Evolutionary conservation across 1,139 yeast genomes (phyloP).

Genomic region (Debaryomyces coudertii): DNA sequence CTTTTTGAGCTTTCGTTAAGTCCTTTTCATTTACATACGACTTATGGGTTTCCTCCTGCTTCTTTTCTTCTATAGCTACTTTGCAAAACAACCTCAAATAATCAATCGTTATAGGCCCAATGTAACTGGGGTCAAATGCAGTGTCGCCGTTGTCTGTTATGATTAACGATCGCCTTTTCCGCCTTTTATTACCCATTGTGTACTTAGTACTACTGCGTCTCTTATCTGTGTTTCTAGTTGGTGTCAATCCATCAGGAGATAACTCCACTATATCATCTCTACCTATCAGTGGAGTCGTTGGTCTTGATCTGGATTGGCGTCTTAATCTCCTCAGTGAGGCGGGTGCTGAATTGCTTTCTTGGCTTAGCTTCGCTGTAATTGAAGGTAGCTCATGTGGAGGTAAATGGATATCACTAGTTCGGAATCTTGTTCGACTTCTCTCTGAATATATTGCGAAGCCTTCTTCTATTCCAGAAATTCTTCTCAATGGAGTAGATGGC

Average conservation of each 20-base stretch:
- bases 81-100: conserved; percentile 41
- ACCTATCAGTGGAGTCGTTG: conserved; percentile 13
- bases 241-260: conserved; percentile 13
- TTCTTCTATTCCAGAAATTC: conserved; percentile 8
- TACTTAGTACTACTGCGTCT: conserved; percentile 17
- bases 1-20: background rate
- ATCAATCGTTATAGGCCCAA: conserved; percentile 45
- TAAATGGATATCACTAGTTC: conserved; percentile 19
- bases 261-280: background rate
- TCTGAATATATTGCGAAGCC: background rate
- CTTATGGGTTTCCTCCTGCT: conserved; percentile 15
- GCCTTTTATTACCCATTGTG: conserved; percentile 16
- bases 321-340: conserved; percentile 14
- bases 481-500: conserved; percentile 34
- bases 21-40: background rate
- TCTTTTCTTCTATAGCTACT: conserved; percentile 30
- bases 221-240: conserved; percentile 13
- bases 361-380: conserved; percentile 23
- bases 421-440: conserved; percentile 3
- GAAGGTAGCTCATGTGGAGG: conserved; percentile 34
- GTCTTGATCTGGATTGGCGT: conserved; percentile 15
- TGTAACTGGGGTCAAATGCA: conserved; percentile 34
- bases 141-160: conserved; percentile 27
- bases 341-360: conserved; percentile 15
- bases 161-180: conserved; percentile 39